Evolutionary conservation across 192 early-diverging fungal species (phyloP), one percentile per base, ranked within the genome.

Genomic region (Cladochytrium replicatum): DNA sequence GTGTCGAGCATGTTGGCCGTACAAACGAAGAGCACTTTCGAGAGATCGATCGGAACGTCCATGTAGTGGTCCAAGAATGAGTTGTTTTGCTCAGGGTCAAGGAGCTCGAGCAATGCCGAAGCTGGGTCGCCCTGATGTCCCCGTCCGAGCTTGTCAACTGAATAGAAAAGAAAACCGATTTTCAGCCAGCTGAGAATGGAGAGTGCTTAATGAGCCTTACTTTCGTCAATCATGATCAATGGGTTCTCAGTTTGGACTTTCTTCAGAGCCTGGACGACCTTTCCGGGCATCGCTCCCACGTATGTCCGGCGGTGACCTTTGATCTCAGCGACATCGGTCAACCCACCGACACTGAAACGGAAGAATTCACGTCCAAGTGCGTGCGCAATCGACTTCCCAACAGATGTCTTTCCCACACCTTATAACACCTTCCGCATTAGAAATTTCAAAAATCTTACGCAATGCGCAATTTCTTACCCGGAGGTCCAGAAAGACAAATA

Each of bases 61-160:
- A 99, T 93, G 77, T 99, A 99, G 66, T 99, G 96, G 69, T 99
- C 96, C 47, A 99, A 76, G 72, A 99, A 99, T 2, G 88, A 84
- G 37, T 70, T 77, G 66, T 99, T 99, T 61, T 99, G 96, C 60
- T 99, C 96, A 7, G 96, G 96, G 46, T 99, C 96, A 11, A 99
- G 69, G 29, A 99, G 69, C 66, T 99, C 96, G 2, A 99, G 66
- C 38, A 99, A 75, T 5, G 96, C 96, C 4, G 91, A 95, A 0
- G 96, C 86, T 7, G 93, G 93, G 48, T 99, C 93, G 54, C 96
- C 96, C 63, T 99, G 96, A 50, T 95, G 89, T 17, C 96, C 93
- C 26, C 88, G 82, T 17, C 95, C 95, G 24, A 99, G 72, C 72
- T 99, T 99, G 74, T 99, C 95, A 22, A 98, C 63, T 89, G 30